phyloP scores from a whole-genome alignment of 805 yeast species.

The Candida chauliodis region DNA sequence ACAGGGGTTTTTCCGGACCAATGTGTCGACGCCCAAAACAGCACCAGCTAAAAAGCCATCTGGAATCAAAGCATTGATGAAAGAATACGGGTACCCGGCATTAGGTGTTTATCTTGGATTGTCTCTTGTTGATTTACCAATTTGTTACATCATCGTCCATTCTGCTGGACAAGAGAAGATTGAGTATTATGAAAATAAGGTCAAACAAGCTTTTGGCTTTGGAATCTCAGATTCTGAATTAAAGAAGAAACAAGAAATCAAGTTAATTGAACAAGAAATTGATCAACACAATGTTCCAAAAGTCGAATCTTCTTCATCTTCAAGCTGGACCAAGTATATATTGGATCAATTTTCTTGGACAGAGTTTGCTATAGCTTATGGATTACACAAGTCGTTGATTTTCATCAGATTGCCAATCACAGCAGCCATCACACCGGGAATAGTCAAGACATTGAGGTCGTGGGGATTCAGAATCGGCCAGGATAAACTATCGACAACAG shows the following conservation, averaged over 20 bases:
- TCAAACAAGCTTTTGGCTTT: conserved; percentile 60
- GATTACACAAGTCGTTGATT: conserved; percentile 83
- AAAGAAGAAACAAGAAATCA: conserved; percentile 31
- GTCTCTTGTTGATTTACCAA: conserved; percentile 74
- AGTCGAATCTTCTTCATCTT: conserved; percentile 14
- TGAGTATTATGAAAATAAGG: conserved; percentile 58
- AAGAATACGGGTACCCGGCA: conserved; percentile 90
- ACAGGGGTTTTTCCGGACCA: conserved; percentile 10
- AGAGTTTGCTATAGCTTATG: conserved; percentile 87
- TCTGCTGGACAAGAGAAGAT: conserved; percentile 83
- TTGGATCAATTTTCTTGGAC: conserved; percentile 55
- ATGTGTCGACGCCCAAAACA: conserved; percentile 16
- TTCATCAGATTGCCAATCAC: conserved; percentile 84
- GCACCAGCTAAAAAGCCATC: conserved; percentile 27
- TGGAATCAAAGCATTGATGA: conserved; percentile 62
- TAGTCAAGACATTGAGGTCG: conserved; percentile 59
- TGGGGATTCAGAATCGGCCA: conserved; percentile 81
- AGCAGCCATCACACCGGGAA: conserved; percentile 84
- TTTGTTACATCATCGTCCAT: conserved; percentile 80
- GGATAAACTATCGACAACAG: conserved; percentile 6
- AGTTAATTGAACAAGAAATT: conserved; percentile 23
- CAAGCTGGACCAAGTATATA: conserved; percentile 12
- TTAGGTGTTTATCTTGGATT: conserved; percentile 77
- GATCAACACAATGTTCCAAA: conserved; percentile 15
- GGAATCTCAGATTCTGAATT: conserved; percentile 47